Percentiles rank a stretch among this genome's conserved stretches.
Evolutionary conservation across 2,329 filamentous ascomycete species (phyloP).

Genomic region (Ophiostoma ulmi): DNA sequence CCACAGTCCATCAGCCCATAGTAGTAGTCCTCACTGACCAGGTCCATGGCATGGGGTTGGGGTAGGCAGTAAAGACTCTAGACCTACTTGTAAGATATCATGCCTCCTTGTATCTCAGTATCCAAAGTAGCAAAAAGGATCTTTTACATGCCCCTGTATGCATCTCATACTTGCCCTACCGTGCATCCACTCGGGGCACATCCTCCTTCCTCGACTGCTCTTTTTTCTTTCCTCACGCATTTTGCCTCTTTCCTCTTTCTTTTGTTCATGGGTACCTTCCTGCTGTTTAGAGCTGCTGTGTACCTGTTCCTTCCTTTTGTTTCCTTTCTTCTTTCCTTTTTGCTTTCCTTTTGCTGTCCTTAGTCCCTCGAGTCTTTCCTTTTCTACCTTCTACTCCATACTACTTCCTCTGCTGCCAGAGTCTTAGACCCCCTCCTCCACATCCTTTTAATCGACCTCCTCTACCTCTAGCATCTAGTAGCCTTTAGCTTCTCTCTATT

Average conservation of each 20-base stretch:
- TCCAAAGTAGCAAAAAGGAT: not conserved
- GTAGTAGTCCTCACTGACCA: not conserved
- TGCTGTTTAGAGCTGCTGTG: not conserved
- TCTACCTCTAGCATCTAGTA: not conserved
- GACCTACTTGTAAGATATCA: not conserved
- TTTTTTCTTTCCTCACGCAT: not conserved
- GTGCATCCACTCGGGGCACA: constrained; percentile 13
- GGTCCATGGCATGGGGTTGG: not conserved
- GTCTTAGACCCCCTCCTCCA: not conserved
- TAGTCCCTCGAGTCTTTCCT: not conserved
- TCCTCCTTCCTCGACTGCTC: constrained; percentile 4
- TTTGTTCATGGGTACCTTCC: not conserved
- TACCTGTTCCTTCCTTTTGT: not conserved
- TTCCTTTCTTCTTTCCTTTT: not conserved
- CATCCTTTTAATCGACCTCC: not conserved
- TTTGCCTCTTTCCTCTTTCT: not conserved
- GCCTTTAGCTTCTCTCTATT: not conserved
- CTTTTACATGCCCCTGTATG: not conserved
- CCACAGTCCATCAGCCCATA: not conserved
- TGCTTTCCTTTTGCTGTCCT: not conserved
- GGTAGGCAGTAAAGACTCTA: not conserved
- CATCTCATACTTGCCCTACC: not conserved
- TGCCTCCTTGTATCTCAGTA: not conserved
- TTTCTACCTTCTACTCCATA: not conserved
- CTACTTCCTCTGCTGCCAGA: no score